These are phyloP conservation scores for Jamesozyma rosinii DNA, from an alignment of 805 yeast genomes.

Conservation along the genomic window DNA sequence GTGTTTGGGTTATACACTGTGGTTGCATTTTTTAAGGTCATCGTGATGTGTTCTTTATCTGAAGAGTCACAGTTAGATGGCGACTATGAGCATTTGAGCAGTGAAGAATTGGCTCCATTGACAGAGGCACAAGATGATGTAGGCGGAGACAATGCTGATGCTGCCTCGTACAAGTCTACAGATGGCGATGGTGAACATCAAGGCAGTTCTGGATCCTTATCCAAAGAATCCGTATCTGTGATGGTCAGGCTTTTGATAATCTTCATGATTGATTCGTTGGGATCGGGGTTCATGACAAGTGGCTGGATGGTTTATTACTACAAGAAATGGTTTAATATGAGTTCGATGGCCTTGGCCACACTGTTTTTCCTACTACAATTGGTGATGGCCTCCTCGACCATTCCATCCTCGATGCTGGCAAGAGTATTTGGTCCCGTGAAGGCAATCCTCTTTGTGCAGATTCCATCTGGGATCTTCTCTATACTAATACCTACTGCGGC, in stretches of 20 bases:
- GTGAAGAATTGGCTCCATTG: not conserved
- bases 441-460: slow-evolving; percentile 64
- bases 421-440: slow-evolving; percentile 63
- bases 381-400: slow-evolving; percentile 55
- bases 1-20: slow-evolving; percentile 48
- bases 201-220: slow-evolving; percentile 10
- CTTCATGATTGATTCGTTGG: slow-evolving; percentile 83
- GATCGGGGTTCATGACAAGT: slow-evolving; percentile 77
- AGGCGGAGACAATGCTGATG: too few species aligned
- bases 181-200: not conserved
- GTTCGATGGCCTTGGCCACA: slow-evolving; percentile 52
- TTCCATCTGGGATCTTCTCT: slow-evolving; percentile 65
- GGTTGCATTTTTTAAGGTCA: slow-evolving; percentile 45
- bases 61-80: not conserved
- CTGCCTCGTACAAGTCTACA: not conserved
- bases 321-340: slow-evolving; percentile 42
- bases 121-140: not conserved
- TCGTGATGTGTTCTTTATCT: slow-evolving; percentile 30
- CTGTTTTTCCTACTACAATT: slow-evolving; percentile 57
- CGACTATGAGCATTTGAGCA: not conserved
- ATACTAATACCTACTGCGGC: slow-evolving; percentile 42
- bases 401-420: slow-evolving; percentile 71
- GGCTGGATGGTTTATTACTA: slow-evolving; percentile 85
- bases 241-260: slow-evolving; percentile 43
- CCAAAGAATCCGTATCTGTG: slow-evolving; percentile 36